Evolutionary conservation across 1,284 basidiomycete species (phyloP).

Genomic region (Singerocomus rubriflavus): DNA sequence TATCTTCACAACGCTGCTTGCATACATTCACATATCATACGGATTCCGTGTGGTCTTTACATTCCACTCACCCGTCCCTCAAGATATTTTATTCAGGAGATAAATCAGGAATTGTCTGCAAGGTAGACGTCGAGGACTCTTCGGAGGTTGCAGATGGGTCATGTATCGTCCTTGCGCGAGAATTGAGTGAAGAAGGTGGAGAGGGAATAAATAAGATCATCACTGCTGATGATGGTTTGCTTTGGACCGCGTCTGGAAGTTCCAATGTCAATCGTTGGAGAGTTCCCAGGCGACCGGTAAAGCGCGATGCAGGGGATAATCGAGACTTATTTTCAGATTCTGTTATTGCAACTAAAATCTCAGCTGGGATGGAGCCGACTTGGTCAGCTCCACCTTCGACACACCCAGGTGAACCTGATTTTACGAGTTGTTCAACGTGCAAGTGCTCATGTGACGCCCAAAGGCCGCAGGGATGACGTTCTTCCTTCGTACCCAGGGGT

Average conservation of each 20-base stretch:
- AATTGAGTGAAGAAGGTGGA: slow-evolving; percentile 39
- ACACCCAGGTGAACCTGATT: slow-evolving; percentile 22
- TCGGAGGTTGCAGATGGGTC: slow-evolving; percentile 84
- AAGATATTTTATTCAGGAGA: slow-evolving; percentile 97
- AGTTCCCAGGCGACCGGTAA: slow-evolving; percentile 19
- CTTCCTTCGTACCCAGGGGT: slow-evolving; percentile 37
- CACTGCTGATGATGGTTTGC: slow-evolving; percentile 78
- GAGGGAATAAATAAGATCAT: slow-evolving; percentile 86
- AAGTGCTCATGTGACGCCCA: slow-evolving; percentile 15
- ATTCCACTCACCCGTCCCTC: slow-evolving; percentile 83
- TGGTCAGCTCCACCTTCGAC: slow-evolving; percentile 11
- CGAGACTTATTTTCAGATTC: slow-evolving; percentile 15
- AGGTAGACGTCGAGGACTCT: slow-evolving; percentile 84
- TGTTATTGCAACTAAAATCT: slow-evolving; percentile 19
- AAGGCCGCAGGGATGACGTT: slow-evolving; percentile 26
- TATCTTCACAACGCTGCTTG: slow-evolving; percentile 83
- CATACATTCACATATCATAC: slow-evolving; percentile 97
- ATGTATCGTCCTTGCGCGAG: slow-evolving; percentile 81
- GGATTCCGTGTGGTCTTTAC: slow-evolving; percentile 93
- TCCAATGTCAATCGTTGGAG: slow-evolving; percentile 84
- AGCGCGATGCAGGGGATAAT: slow-evolving; percentile 13
- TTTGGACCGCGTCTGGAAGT: slow-evolving; percentile 90
- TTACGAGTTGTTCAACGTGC: neutral
- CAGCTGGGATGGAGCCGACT: slow-evolving; percentile 19
- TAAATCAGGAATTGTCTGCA: slow-evolving; percentile 84